Evolutionary conservation across 441 rosid genomes (phyloP), one percentile per base, ranked within the genome.

Genomic region (Pelargonium cotyledonis): DNA sequence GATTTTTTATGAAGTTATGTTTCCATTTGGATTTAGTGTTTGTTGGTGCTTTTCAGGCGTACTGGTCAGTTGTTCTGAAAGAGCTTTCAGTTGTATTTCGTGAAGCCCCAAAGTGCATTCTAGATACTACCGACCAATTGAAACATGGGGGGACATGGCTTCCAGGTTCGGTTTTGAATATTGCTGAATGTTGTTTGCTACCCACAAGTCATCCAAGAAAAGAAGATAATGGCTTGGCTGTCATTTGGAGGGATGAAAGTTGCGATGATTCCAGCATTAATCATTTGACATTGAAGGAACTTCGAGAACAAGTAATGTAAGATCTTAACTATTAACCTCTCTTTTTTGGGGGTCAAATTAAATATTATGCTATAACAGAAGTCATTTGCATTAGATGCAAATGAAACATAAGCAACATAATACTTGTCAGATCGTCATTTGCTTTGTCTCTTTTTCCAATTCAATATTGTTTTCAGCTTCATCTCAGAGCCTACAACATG

Each of bases 181-280:
- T 90, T 31, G 84, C 95, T 14, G 95, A 90, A 66, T 89, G 91
- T 76, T 93, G 90, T 79, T 74, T 93, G 78, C 75, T 73, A 44
- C 86, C 98, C 40, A 67, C 77, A 5, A 80, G 16, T 68, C 81
- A 82, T 76, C 89, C 80, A 4, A 72, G 76, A 53, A 90, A 85
- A 73, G 80, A 77, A 5, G 89, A 90, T 71, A 71, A 82, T 44
- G 73, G 80, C 67, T 57, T 81, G 74, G 97, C 96, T 51, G 9
- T 90, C 71, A 83, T 88, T 53, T 93, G 97, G 97, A 81, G 90
- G 67, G 85, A 88, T 60, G 96, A 92, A 85, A 77, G 83, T 29
- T 69, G 23, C 75, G 91, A 85, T 78, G 79, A 83, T 67, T 80
- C 83, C 35, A 74, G 64, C 35, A 70, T 86, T 70, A 85, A 78